Evolutionary conservation across 208 protist genomes (phyloP).

Genomic region (Trichomonas gallinae): DNA sequence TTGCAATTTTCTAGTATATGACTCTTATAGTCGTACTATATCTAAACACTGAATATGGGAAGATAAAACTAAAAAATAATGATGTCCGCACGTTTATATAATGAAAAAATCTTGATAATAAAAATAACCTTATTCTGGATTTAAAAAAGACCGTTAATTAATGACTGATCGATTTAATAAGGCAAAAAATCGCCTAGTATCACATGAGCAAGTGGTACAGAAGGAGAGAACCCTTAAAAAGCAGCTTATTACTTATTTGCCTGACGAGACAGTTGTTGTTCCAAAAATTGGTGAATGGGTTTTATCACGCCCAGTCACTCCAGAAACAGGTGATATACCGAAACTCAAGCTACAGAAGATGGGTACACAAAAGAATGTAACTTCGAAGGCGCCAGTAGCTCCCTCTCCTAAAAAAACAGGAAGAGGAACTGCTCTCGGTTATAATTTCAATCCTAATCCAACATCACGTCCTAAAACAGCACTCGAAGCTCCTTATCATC

Average conservation of each 20-base stretch:
- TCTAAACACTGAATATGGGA: no score
- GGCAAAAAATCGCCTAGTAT: neutral
- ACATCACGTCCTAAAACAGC: neutral
- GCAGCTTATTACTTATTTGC: neutral
- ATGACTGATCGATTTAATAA: slow-evolving; percentile 20
- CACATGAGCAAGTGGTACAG: neutral
- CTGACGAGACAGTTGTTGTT: neutral
- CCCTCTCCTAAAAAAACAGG: neutral
- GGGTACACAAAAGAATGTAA: neutral
- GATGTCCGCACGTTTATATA: no score
- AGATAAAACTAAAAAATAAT: no score
- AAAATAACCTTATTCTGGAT: no score
- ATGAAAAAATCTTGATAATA: no score
- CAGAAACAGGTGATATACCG: neutral
- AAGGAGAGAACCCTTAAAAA: neutral
- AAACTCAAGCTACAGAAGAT: neutral
- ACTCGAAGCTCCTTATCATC: neutral
- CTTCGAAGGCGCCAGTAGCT: neutral
- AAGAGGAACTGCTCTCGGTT: neutral
- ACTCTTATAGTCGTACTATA: no score
- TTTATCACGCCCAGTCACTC: neutral
- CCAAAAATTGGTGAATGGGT: slow-evolving; percentile 20
- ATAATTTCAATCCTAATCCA: neutral
- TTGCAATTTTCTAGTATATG: no score
- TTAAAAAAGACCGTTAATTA: neutral